Evolutionary conservation across 495 filamentous ascomycete genomes (phyloP).

Genomic region (Neurospora sp.): DNA sequence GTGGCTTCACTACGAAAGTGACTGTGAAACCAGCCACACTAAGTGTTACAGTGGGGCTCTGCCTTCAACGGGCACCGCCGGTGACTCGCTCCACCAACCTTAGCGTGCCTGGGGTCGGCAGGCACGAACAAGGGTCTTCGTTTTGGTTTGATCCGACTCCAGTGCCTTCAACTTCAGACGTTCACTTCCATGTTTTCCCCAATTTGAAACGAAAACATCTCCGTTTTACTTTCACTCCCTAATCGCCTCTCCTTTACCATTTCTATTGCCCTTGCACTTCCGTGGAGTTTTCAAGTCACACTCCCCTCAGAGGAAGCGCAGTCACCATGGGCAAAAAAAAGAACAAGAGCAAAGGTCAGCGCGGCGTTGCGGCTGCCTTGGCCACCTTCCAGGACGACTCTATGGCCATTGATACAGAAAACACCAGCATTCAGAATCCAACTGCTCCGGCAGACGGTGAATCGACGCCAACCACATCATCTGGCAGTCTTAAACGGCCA

Average conservation of each 20-base stretch:
- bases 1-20: not conserved
- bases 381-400: conserved; percentile 1
- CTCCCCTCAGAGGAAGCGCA: not conserved
- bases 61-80: not conserved
- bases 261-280: not conserved
- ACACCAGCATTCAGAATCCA: not conserved
- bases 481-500: conserved; percentile 27
- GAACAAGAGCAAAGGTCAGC: conserved; percentile 11
- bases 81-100: not conserved
- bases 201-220: not conserved
- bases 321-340: conserved; percentile 19
- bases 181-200: not conserved
- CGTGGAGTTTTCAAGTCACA: not conserved
- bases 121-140: not conserved
- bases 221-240: not conserved
- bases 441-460: not conserved
- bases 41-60: not conserved
- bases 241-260: not conserved
- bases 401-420: not conserved
- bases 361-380: conserved; percentile 4
- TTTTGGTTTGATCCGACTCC: not conserved
- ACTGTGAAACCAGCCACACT: not conserved
- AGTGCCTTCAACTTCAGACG: not conserved
- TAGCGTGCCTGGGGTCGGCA: not conserved
- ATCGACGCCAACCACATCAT: conserved; percentile 10